Evolutionary conservation across 768 basidiomycete genomes (phyloP).

Genomic region (Amanita molliuscula): DNA sequence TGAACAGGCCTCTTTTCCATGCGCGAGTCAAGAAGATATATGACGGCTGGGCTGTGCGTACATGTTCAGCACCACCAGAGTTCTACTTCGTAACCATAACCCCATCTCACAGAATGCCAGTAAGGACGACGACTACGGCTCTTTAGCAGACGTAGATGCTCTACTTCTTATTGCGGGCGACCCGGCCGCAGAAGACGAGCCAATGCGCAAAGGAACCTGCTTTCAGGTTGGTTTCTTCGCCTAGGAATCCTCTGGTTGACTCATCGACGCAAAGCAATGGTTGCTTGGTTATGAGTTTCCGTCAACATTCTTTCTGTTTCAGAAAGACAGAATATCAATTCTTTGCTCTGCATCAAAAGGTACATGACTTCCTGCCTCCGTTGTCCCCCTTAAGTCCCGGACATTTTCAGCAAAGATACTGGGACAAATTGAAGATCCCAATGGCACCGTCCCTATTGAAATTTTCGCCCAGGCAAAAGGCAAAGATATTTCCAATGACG

Average conservation of each 20-base stretch:
- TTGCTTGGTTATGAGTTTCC: conserved; percentile 97
- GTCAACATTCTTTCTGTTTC: conserved; percentile 80
- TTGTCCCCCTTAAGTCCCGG: conserved; percentile 3
- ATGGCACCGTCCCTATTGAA: conserved; percentile 54
- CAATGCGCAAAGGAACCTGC: conserved; percentile 84
- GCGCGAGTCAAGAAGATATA: conserved; percentile 49
- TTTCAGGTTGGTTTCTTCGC: conserved; percentile 57
- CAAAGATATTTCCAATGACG: conserved; percentile 69
- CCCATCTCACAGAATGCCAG: conserved; percentile 40
- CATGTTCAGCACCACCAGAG: not conserved
- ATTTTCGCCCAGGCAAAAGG: conserved; percentile 71
- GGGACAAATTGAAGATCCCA: conserved; percentile 57
- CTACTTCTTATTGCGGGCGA: conserved; percentile 69
- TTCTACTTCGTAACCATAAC: conserved; percentile 7
- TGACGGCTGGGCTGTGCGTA: conserved; percentile 53
- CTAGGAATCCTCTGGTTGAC: conserved; percentile 9
- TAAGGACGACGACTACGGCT: conserved; percentile 61
- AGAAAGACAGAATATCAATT: conserved; percentile 65
- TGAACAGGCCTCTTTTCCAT: conserved; percentile 53
- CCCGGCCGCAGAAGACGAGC: conserved; percentile 76
- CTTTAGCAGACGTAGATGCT: conserved; percentile 60
- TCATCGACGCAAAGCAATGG: conserved; percentile 60
- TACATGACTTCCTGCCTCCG: conserved; percentile 16
- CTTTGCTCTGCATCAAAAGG: conserved; percentile 88
- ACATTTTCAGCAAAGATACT: conserved; percentile 66